Percentiles rank a stretch among this genome's conserved stretches.
Conservation (phyloP, 345 rosid species). For the Populus deltoides region DNA sequence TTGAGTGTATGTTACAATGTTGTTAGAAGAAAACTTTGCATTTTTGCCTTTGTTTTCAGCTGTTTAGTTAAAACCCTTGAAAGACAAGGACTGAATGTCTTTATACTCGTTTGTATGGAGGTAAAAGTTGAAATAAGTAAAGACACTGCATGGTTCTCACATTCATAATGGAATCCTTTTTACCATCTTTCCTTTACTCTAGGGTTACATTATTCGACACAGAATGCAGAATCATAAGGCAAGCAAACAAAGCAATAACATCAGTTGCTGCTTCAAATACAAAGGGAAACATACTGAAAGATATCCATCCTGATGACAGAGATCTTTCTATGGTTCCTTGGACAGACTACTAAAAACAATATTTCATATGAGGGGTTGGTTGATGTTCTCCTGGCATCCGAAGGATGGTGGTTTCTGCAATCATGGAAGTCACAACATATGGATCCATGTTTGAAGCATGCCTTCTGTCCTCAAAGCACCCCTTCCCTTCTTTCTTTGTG, state of each 20-base stretch:
- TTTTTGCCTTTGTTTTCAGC: not conserved
- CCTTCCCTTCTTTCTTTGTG: conserved; percentile 19
- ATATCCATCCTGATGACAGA: not conserved
- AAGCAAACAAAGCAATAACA: not conserved
- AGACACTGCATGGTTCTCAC: not conserved
- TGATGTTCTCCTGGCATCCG: conserved; percentile 11
- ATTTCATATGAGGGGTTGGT: not conserved
- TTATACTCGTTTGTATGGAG: not conserved
- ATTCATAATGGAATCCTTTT: no score
- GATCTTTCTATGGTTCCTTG: not conserved
- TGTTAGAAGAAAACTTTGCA: not conserved
- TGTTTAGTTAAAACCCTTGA: not conserved
- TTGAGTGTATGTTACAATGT: conserved; percentile 5
- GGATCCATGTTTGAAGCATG: conserved; percentile 26
- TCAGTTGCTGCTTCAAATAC: not conserved
- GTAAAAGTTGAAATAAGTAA: not conserved
- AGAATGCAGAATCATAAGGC: not conserved
- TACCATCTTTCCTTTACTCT: no score
- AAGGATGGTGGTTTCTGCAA: conserved; percentile 23
- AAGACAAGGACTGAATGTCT: not conserved
- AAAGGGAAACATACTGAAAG: not conserved
- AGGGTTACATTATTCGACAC: not conserved
- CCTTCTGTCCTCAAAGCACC: conserved; percentile 25
- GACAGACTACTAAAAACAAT: not conserved
- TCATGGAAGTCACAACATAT: conserved; percentile 19